Evolutionary conservation across 2,329 filamentous ascomycete species (phyloP).

Genomic region (Fusarium sp.): DNA sequence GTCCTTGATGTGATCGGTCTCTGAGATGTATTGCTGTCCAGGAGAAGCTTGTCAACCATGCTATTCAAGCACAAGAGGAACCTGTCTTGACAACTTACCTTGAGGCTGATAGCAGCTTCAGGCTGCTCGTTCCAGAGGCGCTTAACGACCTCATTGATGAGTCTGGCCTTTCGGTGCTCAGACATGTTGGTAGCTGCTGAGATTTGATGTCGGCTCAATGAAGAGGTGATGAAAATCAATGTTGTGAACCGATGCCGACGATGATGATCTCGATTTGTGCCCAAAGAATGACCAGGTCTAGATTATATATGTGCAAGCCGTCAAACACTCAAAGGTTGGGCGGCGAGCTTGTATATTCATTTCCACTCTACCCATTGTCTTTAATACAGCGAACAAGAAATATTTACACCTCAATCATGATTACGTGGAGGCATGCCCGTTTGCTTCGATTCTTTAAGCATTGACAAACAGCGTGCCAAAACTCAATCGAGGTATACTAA

Average conservation of each 20-base stretch:
- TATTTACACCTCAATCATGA: background rate
- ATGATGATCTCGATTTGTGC: slow-evolving; percentile 2
- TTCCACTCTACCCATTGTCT: background rate
- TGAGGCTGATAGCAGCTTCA: slow-evolving; percentile 2
- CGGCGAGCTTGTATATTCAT: background rate
- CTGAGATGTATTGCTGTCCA: slow-evolving; percentile 21
- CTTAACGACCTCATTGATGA: slow-evolving; percentile 14
- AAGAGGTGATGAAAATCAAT: background rate
- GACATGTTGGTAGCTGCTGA: slow-evolving; percentile 2
- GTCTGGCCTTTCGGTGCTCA: background rate
- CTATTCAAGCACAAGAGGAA: background rate
- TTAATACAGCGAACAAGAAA: background rate
- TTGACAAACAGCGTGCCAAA: background rate
- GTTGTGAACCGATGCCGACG: background rate
- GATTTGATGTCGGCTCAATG: background rate
- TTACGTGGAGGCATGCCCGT: background rate
- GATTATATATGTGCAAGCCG: background rate
- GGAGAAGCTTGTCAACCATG: background rate
- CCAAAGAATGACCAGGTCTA: background rate
- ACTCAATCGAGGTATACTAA: background rate
- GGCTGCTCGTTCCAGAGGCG: slow-evolving; percentile 7
- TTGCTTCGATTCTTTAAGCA: background rate
- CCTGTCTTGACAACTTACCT: background rate
- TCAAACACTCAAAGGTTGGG: background rate
- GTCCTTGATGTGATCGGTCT: slow-evolving; percentile 29